Evolutionary conservation across 176 grass and related monocot species (phyloP), one percentile per base, ranked within the genome.

Genomic region (Microstegium vimineum): DNA sequence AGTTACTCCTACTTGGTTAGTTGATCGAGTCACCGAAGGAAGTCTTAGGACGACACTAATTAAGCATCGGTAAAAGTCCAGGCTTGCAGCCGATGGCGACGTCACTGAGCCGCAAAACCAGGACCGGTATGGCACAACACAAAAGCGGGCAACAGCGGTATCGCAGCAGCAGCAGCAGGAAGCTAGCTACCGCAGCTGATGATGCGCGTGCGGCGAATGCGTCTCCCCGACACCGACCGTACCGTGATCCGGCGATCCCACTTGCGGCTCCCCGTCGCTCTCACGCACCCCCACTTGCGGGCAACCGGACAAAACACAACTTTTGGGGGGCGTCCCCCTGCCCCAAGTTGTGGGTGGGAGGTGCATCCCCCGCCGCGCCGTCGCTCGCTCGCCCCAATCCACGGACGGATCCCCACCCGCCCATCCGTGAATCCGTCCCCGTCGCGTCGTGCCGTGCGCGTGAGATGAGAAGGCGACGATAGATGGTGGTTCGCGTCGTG

Each of bases 281-380:
- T 6, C 49, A 51, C 47, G 20, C 47, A 20, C 11, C 2, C 34
- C 66, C 35, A 40, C 66, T 69, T 25, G 67, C 41, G 13, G 3
- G 70, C 70, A 49, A 73, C n/a, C 62, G 22, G 78, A 79, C 28
- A 69, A 86, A 68, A 62, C 62, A 3, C 32, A 16, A 22, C 62
- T 66, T 43, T 85, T 73, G 6, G 62, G 6, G 62, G 59, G 11
- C 61, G 45, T 22, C 61, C 61, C 47, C 20, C 17, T 10, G 80
- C 80, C 2, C 52, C 80, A 62, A 12, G 26, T 72, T 18, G 52
- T 12, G 52, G 80, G 52, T 12, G 52, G 80, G 79, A 81, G 63
- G 30, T 38, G 65, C 46, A 20, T 36, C 20, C 41, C 6, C 8
- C 20, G 33, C 34, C 33, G 17, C 18, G 31, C 10, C 35, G 66